phyloP scores from a whole-genome alignment of 306 rosid genomes.

The Oemleria cerasiformis region DNA sequence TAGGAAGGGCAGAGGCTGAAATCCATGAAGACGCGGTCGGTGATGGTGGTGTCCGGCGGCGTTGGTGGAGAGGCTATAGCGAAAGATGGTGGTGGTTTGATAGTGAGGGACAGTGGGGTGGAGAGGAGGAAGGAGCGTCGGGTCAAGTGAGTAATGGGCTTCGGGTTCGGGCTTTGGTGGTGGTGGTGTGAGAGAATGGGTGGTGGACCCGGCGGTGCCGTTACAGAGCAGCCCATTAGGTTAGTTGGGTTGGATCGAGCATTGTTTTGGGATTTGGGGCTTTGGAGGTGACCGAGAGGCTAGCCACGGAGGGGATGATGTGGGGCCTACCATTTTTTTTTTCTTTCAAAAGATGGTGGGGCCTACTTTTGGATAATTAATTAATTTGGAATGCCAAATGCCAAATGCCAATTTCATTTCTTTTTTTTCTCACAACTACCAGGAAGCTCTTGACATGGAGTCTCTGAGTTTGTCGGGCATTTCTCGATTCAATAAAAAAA shows the following conservation, averaged over 20 bases:
- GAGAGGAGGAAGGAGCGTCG: slow-evolving; percentile 60
- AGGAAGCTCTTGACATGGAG: background rate
- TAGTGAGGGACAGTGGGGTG: slow-evolving; percentile 34
- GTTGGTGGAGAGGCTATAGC: slow-evolving; percentile 15
- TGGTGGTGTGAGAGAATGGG: slow-evolving; percentile 19
- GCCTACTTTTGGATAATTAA: slow-evolving; percentile 7
- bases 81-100: slow-evolving; percentile 5
- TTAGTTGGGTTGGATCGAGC: background rate
- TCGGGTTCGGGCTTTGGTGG: slow-evolving; percentile 3
- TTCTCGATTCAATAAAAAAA: too few species aligned
- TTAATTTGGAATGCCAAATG: background rate
- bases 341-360: slow-evolving; percentile 2
- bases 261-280: background rate
- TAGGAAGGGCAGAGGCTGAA: slow-evolving; percentile 80
- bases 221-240: slow-evolving; percentile 46
- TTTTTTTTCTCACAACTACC: too few species aligned
- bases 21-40: slow-evolving; percentile 89
- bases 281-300: background rate
- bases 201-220: slow-evolving; percentile 20
- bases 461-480: too few species aligned
- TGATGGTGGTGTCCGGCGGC: slow-evolving; percentile 60
- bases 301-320: slow-evolving; percentile 6
- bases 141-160: slow-evolving; percentile 23
- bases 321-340: slow-evolving; percentile 12
- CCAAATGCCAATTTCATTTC: too few species aligned